Percentiles rank a stretch among this genome's conserved stretches.
Conservation (phyloP, 83 land plant genomes). For the Isoetes engelmannii region DNA sequence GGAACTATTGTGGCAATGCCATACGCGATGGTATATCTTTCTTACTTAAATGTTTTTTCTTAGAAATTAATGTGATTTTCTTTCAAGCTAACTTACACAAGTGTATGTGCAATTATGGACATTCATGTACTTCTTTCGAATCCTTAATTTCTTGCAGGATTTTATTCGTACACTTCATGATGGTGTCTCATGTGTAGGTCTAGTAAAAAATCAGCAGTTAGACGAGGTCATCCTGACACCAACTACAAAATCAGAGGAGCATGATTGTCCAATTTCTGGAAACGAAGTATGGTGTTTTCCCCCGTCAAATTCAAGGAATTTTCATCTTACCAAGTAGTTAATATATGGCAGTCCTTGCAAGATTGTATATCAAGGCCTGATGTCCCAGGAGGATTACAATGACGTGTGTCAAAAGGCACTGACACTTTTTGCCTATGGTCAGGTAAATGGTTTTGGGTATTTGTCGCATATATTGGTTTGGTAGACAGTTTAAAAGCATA, state of each 20-base stretch:
- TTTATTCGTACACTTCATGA: not conserved
- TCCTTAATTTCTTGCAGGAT: not conserved
- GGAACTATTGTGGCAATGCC: constrained; percentile 86
- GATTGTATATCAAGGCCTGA: constrained; percentile 79
- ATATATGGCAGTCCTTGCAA: constrained; percentile 21
- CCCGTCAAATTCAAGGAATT: not conserved
- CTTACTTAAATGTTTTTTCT: not conserved
- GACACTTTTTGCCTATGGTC: constrained; percentile 81
- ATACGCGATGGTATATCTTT: constrained; percentile 66
- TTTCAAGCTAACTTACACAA: not conserved
- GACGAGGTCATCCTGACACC: constrained; percentile 74
- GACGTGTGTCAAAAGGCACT: constrained; percentile 71
- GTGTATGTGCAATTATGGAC: not conserved
- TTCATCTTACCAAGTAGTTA: not conserved
- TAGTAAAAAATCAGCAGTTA: constrained; percentile 80
- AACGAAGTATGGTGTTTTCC: constrained; percentile 49
- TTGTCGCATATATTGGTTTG: not conserved
- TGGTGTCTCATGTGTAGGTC: constrained; percentile 35
- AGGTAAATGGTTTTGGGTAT: constrained; percentile 35
- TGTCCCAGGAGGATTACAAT: constrained; percentile 75
- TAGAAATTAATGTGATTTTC: not conserved
- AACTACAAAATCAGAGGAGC: constrained; percentile 89
- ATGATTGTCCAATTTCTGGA: constrained; percentile 91
- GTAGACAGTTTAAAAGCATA: not conserved
- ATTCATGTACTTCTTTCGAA: not conserved